Evolutionary conservation across 202 grass and related monocot species (phyloP).

Genomic region (Sporobolus alterniflorus): DNA sequence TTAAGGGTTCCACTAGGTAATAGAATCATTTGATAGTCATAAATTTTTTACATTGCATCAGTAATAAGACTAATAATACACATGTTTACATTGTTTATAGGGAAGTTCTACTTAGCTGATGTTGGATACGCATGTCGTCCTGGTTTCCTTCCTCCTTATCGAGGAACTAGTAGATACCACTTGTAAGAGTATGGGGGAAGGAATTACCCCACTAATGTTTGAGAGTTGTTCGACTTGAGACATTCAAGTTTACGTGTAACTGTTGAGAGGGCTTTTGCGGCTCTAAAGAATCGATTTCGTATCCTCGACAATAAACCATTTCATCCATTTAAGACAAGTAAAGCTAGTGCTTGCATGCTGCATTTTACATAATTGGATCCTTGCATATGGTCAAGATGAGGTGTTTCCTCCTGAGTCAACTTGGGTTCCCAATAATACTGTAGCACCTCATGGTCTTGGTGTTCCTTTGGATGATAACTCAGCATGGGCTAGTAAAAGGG

Average conservation of each 20-base stretch:
- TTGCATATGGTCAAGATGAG: neutral
- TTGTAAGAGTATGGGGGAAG: neutral
- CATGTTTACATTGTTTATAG: neutral
- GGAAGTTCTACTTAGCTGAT: neutral
- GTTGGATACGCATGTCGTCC: neutral
- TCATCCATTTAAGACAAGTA: neutral
- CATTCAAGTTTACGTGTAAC: neutral
- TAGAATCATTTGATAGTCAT: no score
- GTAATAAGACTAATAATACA: neutral
- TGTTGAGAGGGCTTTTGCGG: neutral
- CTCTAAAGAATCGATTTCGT: neutral
- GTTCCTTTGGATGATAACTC: neutral
- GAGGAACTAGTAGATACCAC: no score
- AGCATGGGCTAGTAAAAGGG: neutral
- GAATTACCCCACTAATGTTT: neutral
- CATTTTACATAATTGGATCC: neutral
- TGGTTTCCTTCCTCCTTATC: neutral
- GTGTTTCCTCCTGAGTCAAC: neutral
- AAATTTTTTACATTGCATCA: no score
- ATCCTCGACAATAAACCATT: neutral
- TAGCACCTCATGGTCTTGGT: neutral
- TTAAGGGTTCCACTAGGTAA: no score
- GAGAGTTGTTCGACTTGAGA: neutral
- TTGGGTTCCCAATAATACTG: neutral
- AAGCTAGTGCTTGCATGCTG: neutral